Base-by-base conservation (phyloP, 1,284 basidiomycete species). In the Boletellus deceptivus region DNA sequence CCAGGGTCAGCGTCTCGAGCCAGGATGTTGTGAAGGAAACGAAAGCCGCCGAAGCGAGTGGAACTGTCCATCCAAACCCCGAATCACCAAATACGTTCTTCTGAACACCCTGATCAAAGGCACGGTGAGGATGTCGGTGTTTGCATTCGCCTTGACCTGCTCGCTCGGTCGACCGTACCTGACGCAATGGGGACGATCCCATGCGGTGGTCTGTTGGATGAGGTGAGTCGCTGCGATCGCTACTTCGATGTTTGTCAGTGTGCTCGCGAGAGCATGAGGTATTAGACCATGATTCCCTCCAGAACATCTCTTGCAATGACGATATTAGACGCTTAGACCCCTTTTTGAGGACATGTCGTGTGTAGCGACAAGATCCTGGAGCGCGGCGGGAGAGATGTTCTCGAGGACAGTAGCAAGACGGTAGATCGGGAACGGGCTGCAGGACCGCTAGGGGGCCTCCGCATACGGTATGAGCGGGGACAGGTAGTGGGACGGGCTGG, bases 361-460 rank as follows among this genome's bases (percentile, higher is more conserved):
- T 4, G 61, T 63, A 3, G 63, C 58, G 0, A 25, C 20, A 16
- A 64, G 0, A 36, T 69, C 62, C 40, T 68, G 66, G 3, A 69
- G 39, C 0, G 49, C 58, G 0, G 54, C 64, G 1, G 64, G 64
- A 14, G 65, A 68, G 1, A 46, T 10, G 10, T 68, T 67, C 25
- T 66, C 51, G 0, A 61, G 52, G 36, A 51, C 39, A 2, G 61
- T 62, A 6, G 63, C 59, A 11, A 69, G 54, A 11, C 63, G 56
- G 29, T 65, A 65, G 36, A 51, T 54, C 4, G 66, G 61, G 1
- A n/a, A n/a, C n/a, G 20, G 20, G 20, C 20, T 20, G 20, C 20
- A 4, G 20, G 20, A 20, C 20, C 20, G 20, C 20, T 20, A 20
- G 20, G 20, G 20, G 20, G 20, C 20, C 20, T 3, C 20, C 20